Percentiles rank a stretch among this genome's conserved stretches.
Evolutionary conservation across 2,329 filamentous ascomycete species (phyloP).

Genomic region (Microcyclosporella mali): DNA sequence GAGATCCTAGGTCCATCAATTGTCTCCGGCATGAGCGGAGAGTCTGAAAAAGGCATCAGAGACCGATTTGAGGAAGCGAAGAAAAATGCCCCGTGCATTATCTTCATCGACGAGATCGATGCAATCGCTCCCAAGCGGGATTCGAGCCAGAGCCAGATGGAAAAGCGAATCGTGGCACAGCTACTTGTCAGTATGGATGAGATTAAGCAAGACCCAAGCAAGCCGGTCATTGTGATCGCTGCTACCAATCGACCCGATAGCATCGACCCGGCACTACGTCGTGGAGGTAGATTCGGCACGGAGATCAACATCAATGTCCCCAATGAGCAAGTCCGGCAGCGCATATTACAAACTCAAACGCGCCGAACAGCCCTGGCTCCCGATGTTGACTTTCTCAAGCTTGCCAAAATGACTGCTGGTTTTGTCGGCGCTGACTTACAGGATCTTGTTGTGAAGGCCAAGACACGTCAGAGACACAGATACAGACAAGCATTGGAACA

Average conservation of each 20-base stretch:
- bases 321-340: constrained; percentile 66
- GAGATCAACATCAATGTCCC: constrained; percentile 87
- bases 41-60: constrained; percentile 79
- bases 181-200: constrained; percentile 80
- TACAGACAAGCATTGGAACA: constrained; percentile 49
- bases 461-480: constrained; percentile 57
- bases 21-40: constrained; percentile 80
- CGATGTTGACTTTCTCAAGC: constrained; percentile 64
- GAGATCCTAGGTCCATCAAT: constrained; percentile 75
- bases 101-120: constrained; percentile 92
- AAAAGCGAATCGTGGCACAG: constrained; percentile 77
- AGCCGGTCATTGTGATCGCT: constrained; percentile 81
- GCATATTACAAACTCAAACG: constrained; percentile 71
- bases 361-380: constrained; percentile 57
- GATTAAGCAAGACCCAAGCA: constrained; percentile 58
- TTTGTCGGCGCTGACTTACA: constrained; percentile 89
- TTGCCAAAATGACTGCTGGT: constrained; percentile 82
- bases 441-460: constrained; percentile 61
- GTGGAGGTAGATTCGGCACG: constrained; percentile 70
- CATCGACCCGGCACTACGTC: constrained; percentile 69
- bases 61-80: constrained; percentile 86
- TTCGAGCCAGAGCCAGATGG: constrained; percentile 78
- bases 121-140: constrained; percentile 83
- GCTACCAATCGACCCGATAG: constrained; percentile 86
- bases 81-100: constrained; percentile 74